Percentiles rank a stretch among this genome's conserved stretches.
phyloP scores from a whole-genome alignment of 306 rosid species.

The Medicago truncatula region MtrunA17r5.0-ANR NC_053043.1:5604001-5604500 shows the following conservation, averaged over 20 bases:
- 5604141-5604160: background rate
- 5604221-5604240: background rate
- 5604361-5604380: constrained; percentile 58
- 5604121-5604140: background rate
- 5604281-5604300: constrained; percentile 38
- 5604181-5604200: background rate
- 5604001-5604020: too few species aligned
- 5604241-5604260: constrained; percentile 5
- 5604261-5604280: constrained; percentile 67
- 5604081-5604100: too few species aligned
- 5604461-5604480: constrained; percentile 15
- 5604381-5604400: constrained; percentile 64
- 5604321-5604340: constrained; percentile 46
- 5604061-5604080: too few species aligned
- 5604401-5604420: constrained; percentile 23
- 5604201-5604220: background rate
- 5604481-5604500: background rate
- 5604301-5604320: constrained; percentile 66
- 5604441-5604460: constrained; percentile 20
- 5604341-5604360: constrained; percentile 58
- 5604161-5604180: background rate
- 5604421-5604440: constrained; percentile 1
- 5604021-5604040: too few species aligned
- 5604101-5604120: too few species aligned
- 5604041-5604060: too few species aligned